Evolutionary conservation across 2,329 filamentous ascomycete genomes (phyloP).

Genomic region (Torrubiella hemipterigena): DNA sequence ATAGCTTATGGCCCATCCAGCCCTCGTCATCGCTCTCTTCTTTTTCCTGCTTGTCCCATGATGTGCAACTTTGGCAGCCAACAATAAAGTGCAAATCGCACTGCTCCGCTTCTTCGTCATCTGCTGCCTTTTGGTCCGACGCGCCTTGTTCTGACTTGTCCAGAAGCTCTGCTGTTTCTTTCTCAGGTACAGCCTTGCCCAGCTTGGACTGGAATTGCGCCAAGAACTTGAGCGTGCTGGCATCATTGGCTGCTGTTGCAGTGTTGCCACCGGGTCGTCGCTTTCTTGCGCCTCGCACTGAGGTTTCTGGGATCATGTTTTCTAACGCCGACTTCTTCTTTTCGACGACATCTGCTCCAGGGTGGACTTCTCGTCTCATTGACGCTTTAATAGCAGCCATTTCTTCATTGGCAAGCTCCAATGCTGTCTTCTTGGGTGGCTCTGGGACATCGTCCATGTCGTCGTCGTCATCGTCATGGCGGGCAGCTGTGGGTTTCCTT

Average conservation of each 20-base stretch:
- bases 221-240: slow-evolving; percentile 56
- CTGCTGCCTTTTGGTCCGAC: slow-evolving; percentile 13
- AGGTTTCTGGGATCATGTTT: slow-evolving; percentile 60
- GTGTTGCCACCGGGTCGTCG: slow-evolving; percentile 46
- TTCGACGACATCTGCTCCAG: slow-evolving; percentile 34
- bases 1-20: slow-evolving; percentile 81
- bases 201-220: slow-evolving; percentile 72
- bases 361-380: slow-evolving; percentile 55
- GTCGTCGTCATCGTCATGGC: not conserved
- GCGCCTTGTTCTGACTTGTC: slow-evolving; percentile 10
- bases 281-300: slow-evolving; percentile 55
- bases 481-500: not conserved
- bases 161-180: slow-evolving; percentile 17
- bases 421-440: slow-evolving; percentile 31
- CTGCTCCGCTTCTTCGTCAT: slow-evolving; percentile 59
- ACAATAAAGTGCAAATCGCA: slow-evolving; percentile 96
- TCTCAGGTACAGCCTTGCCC: slow-evolving; percentile 36
- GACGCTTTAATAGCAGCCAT: slow-evolving; percentile 72
- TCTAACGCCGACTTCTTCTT: slow-evolving; percentile 58
- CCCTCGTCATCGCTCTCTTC: slow-evolving; percentile 51
- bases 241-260: slow-evolving; percentile 42
- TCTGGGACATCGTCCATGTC: slow-evolving; percentile 9
- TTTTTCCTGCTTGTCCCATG: slow-evolving; percentile 60
- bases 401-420: slow-evolving; percentile 66
- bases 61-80: slow-evolving; percentile 82